Conservation (phyloP, 257 asterid genomes). For the Solanum pennellii region DNA sequence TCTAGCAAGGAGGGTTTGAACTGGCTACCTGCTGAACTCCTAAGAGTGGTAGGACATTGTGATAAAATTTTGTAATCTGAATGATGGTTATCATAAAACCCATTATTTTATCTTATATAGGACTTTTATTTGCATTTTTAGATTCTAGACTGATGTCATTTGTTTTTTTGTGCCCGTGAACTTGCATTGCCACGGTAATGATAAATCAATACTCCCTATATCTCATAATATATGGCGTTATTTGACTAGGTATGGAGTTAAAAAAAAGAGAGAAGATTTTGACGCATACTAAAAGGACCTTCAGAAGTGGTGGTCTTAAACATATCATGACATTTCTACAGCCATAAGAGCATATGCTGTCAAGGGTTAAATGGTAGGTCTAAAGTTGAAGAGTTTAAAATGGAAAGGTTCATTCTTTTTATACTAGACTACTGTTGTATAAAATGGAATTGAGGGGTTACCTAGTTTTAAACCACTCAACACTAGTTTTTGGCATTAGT, state of each 20-base stretch:
- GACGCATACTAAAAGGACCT: not conserved
- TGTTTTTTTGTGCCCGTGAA: not conserved
- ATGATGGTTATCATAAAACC: not conserved
- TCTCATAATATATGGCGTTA: not conserved
- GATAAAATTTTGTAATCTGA: not conserved
- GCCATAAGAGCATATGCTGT: not conserved
- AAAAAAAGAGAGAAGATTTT: not conserved
- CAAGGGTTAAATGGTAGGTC: not conserved
- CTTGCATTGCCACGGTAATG: not conserved
- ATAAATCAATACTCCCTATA: not conserved
- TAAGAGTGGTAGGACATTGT: slow-evolving; percentile 31
- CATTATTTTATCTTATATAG: not conserved
- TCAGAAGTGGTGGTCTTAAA: not conserved
- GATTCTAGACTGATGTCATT: not conserved
- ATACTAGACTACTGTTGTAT: not conserved
- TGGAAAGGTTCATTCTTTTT: not conserved
- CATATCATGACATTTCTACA: not conserved
- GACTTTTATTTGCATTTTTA: not conserved
- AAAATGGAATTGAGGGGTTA: not conserved
- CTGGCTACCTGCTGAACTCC: slow-evolving; percentile 74
- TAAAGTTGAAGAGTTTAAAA: not conserved
- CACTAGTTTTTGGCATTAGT: not conserved
- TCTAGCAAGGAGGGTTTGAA: slow-evolving; percentile 22
- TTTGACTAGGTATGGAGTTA: not conserved
- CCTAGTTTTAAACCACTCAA: not conserved